Evolutionary conservation across 768 basidiomycete genomes (phyloP).

Genomic region (Podaxis sp.): DNA sequence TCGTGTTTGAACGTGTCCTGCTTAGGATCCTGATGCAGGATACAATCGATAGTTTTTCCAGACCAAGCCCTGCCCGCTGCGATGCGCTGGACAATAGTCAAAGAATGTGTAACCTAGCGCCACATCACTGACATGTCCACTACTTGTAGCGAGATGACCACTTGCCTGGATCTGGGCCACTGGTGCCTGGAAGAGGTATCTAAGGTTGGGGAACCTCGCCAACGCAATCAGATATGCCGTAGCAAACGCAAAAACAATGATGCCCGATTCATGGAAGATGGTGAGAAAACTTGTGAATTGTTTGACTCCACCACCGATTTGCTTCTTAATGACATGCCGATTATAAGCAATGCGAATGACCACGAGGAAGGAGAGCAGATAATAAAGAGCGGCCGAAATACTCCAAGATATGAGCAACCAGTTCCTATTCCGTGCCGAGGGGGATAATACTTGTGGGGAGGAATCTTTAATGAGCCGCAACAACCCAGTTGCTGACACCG

Average conservation of each 20-base stretch:
- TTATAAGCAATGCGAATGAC: background rate
- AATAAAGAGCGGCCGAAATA: constrained; percentile 7
- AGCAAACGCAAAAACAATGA: background rate
- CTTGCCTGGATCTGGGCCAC: constrained; percentile 6
- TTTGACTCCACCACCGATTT: background rate
- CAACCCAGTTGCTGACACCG: background rate
- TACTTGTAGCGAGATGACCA: too few relatives aligned
- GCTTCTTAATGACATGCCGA: background rate
- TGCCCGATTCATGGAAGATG: constrained; percentile 10
- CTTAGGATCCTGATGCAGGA: background rate
- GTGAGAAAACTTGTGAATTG: constrained; percentile 6
- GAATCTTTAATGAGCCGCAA: background rate
- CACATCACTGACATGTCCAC: background rate
- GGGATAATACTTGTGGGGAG: background rate
- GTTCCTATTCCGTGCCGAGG: background rate
- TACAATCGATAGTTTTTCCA: constrained; percentile 10
- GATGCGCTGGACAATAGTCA: constrained; percentile 10
- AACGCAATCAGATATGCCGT: constrained; percentile 1
- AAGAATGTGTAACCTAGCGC: constrained; percentile 3
- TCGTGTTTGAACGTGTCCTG: background rate
- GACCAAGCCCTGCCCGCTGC: constrained; percentile 10
- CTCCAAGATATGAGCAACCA: constrained; percentile 12
- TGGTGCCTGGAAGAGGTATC: background rate
- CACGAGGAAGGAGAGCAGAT: constrained; percentile 6
- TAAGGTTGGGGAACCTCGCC: background rate